Base-by-base conservation (phyloP, 805 yeast species). In the Sugiyamaella americana region DNA sequence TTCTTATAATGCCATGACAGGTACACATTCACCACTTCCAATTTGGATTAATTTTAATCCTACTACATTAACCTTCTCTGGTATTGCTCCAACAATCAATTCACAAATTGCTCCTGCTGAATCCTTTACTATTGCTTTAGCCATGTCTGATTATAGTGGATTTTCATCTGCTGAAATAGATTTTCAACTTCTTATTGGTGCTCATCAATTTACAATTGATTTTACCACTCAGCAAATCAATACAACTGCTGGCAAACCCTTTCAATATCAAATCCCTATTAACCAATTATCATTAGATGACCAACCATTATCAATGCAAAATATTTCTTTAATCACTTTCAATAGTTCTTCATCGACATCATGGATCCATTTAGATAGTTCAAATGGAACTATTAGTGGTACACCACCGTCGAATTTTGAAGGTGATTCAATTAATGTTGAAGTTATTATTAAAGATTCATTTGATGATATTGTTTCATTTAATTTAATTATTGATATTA, bases 31-130 rank as follows among this genome's bases (percentile, higher is more conserved):
- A 1, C 91, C 98, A 2, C 71, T 93, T 47, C 98, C 98, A 34
- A 82, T 79, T 59, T 93, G 98, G 98, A 69, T 87, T 43, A 65
- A 67, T 45, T 93, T 91, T 60, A 81, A 87, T 58, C 56, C 71
- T 2, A 58, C 74, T 3, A 68, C 69, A 46, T 68, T 87, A 53
- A 75, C 84, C 18, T 91, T 88, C 64, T 72, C 79, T 37, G 98
- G 98, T 26, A 81, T 82, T 1, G 91, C 96, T 1, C 98, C 98
- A 8, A 71, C 83, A 5, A 86, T 86, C 26, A 83, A 86, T 55
- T 85, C 96, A 1, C 73, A 76, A 16, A 83, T 87, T 55, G 98
- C 98, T 1, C 98, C 97, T 8, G 86, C 95, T 36, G 71, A 78
- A 53, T 68, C 71, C 37, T 93, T 78, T 62, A 74, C 76, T 16